A percentile compares a stretch with the other conserved stretches of the same genome.
phyloP scores from a whole-genome alignment of 1,284 basidiomycete species.

The Heterobasidion parviporum region DNA sequence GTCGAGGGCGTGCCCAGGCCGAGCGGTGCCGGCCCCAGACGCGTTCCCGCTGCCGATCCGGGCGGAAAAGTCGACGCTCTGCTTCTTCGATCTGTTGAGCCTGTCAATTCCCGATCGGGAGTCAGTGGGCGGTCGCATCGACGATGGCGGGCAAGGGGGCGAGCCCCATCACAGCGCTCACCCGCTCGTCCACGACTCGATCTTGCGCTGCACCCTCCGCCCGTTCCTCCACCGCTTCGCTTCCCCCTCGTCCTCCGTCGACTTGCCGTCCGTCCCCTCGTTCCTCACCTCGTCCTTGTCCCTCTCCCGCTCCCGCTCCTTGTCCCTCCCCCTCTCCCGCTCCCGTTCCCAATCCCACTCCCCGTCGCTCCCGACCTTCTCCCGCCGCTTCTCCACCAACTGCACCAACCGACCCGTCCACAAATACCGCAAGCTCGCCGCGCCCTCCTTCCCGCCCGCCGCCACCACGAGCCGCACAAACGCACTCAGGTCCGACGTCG shows the following conservation, averaged over 20 bases:
- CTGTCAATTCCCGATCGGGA: constrained; percentile 12
- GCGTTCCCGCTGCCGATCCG: constrained; percentile 13
- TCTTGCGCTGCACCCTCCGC: constrained; percentile 51
- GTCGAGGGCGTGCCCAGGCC: not conserved
- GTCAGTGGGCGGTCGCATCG: too few relatives aligned
- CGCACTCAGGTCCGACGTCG: constrained; percentile 35
- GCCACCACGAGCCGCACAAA: constrained; percentile 22
- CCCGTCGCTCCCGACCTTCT: constrained; percentile 13
- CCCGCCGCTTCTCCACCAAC: constrained; percentile 22
- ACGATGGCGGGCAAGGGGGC: not conserved
- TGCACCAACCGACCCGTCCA: constrained; percentile 30
- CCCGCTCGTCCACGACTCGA: constrained; percentile 68
- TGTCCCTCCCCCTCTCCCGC: constrained; percentile 22
- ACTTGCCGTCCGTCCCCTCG: constrained; percentile 26
- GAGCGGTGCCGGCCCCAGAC: constrained; percentile 4
- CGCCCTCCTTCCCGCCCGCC: constrained; percentile 25
- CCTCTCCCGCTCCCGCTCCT: constrained; percentile 23
- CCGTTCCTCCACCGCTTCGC: constrained; percentile 22
- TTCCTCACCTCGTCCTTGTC: constrained; percentile 24
- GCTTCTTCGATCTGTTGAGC: constrained; percentile 25
- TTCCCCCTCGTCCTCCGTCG: constrained; percentile 29
- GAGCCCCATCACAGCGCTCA: constrained; percentile 7
- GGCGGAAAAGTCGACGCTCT: constrained; percentile 25
- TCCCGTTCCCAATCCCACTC: constrained; percentile 27
- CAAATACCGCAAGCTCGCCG: constrained; percentile 28